Conservation (phyloP, 1,284 basidiomycete genomes). For the Peniophora sp. region DNA sequence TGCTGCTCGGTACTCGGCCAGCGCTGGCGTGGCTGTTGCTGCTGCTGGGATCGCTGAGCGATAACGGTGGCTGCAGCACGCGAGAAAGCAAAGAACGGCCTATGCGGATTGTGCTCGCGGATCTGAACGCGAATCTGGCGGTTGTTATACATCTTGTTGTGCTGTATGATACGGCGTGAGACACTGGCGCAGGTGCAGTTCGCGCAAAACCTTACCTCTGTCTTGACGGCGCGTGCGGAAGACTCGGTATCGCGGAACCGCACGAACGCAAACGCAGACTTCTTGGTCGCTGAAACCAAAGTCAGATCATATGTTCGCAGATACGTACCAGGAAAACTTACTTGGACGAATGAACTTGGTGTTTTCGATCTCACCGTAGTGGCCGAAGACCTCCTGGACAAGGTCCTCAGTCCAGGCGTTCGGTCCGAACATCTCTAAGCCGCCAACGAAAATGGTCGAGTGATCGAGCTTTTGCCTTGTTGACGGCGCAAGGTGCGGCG, state of each 20-base stretch:
- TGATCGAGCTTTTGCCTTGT: constrained; percentile 41
- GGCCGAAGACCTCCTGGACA: constrained; percentile 46
- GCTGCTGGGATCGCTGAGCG: neutral
- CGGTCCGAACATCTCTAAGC: constrained; percentile 55
- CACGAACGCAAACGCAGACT: constrained; percentile 67
- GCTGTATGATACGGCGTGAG: constrained; percentile 29
- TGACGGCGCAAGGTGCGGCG: too few species aligned
- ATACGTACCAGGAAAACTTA: constrained; percentile 25
- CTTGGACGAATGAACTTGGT: constrained; percentile 58
- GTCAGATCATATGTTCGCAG: neutral
- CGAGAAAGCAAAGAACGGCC: neutral
- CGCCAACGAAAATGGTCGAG: constrained; percentile 67
- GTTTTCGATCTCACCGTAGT: constrained; percentile 55
- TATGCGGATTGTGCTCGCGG: constrained; percentile 22
- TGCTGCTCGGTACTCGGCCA: neutral
- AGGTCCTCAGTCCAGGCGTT: constrained; percentile 61
- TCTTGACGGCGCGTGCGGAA: constrained; percentile 49
- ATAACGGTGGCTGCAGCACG: neutral
- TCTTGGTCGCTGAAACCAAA: constrained; percentile 41
- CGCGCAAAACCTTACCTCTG: constrained; percentile 38
- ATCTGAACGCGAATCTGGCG: constrained; percentile 64
- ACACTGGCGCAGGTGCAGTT: neutral
- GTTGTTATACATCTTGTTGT: constrained; percentile 59
- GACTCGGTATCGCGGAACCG: constrained; percentile 55
- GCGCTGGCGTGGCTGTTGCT: constrained; percentile 1